Conservation (phyloP, 2,329 filamentous ascomycete genomes). For the Tolypocladium ovalisporum region DNA sequence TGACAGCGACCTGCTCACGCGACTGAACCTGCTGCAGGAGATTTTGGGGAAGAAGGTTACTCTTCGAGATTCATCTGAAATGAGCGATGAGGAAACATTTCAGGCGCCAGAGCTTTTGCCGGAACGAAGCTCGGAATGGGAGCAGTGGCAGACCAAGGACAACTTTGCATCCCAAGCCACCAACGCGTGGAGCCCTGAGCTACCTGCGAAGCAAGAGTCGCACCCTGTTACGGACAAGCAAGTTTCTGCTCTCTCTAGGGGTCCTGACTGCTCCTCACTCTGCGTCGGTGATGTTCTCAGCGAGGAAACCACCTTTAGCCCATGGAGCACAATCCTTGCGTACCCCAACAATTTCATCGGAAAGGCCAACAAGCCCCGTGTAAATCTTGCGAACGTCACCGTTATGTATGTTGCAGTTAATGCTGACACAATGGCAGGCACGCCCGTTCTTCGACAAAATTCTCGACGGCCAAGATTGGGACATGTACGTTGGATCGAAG, state of each 20-base stretch:
- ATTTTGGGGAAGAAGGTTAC: conserved; percentile 6
- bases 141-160: background rate
- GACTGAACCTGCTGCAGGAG: conserved; percentile 6
- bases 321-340: conserved; percentile 40
- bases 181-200: background rate
- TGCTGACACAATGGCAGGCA: conserved; percentile 16
- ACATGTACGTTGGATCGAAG: conserved; percentile 55
- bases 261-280: conserved; percentile 13
- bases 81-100: background rate
- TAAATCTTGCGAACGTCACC: too few species aligned
- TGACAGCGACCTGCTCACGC: conserved; percentile 2
- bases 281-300: conserved; percentile 12
- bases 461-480: conserved; percentile 55
- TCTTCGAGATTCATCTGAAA: background rate
- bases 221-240: background rate
- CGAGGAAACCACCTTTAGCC: conserved; percentile 27
- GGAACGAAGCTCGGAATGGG: background rate
- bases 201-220: background rate
- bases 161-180: background rate
- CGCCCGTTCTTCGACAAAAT: conserved; percentile 45
- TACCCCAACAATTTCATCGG: conserved; percentile 52
- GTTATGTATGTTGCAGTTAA: too few species aligned
- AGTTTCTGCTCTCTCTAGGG: background rate
- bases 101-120: background rate
- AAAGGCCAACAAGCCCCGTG: conserved; percentile 34